Conservation (phyloP, 768 basidiomycete genomes). For the Vararia minispora region DNA sequence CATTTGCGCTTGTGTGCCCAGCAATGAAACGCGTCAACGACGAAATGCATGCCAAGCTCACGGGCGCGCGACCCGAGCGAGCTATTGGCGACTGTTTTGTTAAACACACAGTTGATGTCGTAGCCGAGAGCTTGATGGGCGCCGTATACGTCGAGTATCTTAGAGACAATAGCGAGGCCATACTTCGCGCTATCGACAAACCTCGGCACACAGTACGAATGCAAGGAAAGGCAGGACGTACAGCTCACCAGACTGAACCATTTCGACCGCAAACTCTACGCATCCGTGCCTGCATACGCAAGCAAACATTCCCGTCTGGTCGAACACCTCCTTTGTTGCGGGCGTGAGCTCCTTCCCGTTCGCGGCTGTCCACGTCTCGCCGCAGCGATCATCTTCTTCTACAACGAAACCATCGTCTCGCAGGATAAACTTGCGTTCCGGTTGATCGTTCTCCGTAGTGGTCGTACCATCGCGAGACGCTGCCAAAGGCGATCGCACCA, state of each 20-base stretch:
- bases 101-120: conserved; percentile 1
- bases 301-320: conserved; percentile 1
- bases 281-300: background rate
- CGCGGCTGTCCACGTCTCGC: background rate
- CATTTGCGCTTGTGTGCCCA: background rate
- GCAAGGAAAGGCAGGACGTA: background rate
- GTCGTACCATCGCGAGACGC: background rate
- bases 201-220: background rate
- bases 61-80: too few relatives aligned
- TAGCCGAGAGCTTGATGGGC: background rate
- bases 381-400: background rate
- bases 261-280: background rate
- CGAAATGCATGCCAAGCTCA: too few relatives aligned
- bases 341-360: background rate
- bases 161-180: background rate
- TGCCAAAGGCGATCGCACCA: background rate
- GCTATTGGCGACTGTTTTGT: background rate
- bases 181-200: background rate
- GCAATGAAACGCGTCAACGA: conserved; percentile 1
- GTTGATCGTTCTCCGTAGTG: background rate
- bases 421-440: too few relatives aligned
- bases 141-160: background rate
- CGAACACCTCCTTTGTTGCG: background rate
- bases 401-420: background rate
- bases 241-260: conserved; percentile 2